Evolutionary conservation across 208 protist species (phyloP), one percentile per base, ranked within the genome.

Genomic region (Leishmania martiniquensis): DNA sequence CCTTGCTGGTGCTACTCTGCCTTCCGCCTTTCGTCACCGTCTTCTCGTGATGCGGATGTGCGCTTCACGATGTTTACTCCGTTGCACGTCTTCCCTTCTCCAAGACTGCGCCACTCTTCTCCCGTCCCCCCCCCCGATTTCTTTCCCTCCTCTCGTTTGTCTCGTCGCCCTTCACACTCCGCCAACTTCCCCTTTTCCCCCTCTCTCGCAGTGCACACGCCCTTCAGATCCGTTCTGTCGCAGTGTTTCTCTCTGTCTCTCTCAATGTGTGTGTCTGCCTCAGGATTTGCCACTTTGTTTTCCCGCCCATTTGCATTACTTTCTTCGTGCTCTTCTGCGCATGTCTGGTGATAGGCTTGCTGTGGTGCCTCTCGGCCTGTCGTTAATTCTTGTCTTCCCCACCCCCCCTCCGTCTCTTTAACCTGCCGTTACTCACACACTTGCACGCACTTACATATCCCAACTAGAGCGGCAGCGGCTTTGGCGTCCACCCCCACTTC

Each of bases 81-180:
- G 66, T 12, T 45, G 13, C 66, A 9, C 66, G 20, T 70, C 57
- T 4, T 6, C 57, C 51, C 45, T 55, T 68, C 47, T 66, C 39
- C 37, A 39, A 55, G 9, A n/a, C 29, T 47, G 22, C 47, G 67
- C 39, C 47, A 67, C 71, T 69, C 57, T 83, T 84, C 20, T 17
- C 34, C 25, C 22, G 32, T 37, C 12, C 1, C 32, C 42, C 29
- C 44, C 1, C 6, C 20, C 37, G 4, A 4, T 69, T 69, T 47
- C 37, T 49, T n/a, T 69, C 29, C 57, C 29, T 57, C 29, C 20
- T 10, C 5, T 66, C 78, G n/a, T 60, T 68, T 47, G 75, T 77
- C 76, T 55, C 32, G 52, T 84, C 20, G 59, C 39, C 42, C 49
- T 54, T 51, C n/a, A 37, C 65, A 52, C 60, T 51, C 49, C 32